Conservation (phyloP, 78 protist species). For the Protostelium mycophagum region DNA sequence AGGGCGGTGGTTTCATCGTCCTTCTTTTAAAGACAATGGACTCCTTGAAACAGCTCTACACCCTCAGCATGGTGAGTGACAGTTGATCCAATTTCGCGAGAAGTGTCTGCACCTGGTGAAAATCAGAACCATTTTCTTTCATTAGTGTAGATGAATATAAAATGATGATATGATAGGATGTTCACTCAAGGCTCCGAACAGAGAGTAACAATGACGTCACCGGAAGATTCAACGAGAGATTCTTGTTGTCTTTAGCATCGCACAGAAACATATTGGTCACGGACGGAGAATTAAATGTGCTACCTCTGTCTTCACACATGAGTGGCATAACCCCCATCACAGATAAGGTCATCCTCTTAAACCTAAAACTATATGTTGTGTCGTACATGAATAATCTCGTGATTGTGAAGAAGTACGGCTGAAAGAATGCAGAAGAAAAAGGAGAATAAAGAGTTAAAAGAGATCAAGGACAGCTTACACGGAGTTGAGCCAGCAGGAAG, state of each 20-base stretch:
- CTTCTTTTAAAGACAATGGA: constrained; percentile 84
- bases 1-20: constrained; percentile 97
- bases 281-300: constrained; percentile 93
- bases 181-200: constrained; percentile 89
- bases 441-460: constrained; percentile 58
- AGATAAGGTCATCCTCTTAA: background rate
- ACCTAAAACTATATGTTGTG: background rate
- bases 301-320: constrained; percentile 80
- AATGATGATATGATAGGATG: constrained; percentile 47
- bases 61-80: constrained; percentile 85
- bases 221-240: constrained; percentile 97
- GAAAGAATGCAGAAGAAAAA: constrained; percentile 1
- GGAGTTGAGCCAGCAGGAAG: constrained; percentile 77
- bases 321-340: constrained; percentile 47
- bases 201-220: constrained; percentile 77
- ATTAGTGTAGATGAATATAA: background rate
- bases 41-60: constrained; percentile 82
- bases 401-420: background rate
- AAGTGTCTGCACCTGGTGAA: background rate
- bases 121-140: background rate
- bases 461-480: constrained; percentile 45
- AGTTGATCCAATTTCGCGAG: background rate
- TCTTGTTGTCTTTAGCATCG: constrained; percentile 88
- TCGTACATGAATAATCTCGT: background rate
- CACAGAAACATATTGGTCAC: constrained; percentile 77